Evolutionary conservation across 2,329 filamentous ascomycete species (phyloP), one percentile per base, ranked within the genome.

Genomic region (Paradendryphiella salina): DNA sequence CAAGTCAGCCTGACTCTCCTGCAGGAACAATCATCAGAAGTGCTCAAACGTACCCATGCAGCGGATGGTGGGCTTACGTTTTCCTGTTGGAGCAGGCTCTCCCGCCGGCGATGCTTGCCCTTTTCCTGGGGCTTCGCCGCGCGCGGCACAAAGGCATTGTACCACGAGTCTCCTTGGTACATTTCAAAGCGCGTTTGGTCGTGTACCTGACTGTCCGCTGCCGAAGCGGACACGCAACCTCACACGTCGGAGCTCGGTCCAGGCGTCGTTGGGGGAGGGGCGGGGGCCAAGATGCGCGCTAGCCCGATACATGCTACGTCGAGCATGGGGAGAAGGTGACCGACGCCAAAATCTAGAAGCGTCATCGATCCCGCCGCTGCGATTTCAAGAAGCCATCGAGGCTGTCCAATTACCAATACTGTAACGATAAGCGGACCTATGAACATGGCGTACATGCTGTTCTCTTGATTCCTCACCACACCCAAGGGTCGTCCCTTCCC

Each of bases 121-220:
- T 52, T 52, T 18, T 58, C 54, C 21, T 48, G 54, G 35, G 57
- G 50, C 57, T 80, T 75, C 50, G 80, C 76, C 46, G 82, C 74
- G 47, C 87, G 83, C 20, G 87, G 82, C 58, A 89, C 83, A 67
- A 90, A 86, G 70, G 82, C 73, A 64, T 73, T 89, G 76, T 92
- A 90, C 88, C 89, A 93, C 23, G 87, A 85, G 73, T 93, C 89
- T 51, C 58, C 63, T 74, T 93, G 89, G 72, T 89, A 89, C 87
- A 90, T 91, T 61, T 39, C 35, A 29, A 29, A 35, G 34, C 50
- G 31, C 26, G 39, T 35, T 18, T 31, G 40, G 26, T 38, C 21
- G 26, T 14, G 26, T 46, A 15, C 44, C 28, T 14, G 15, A 17
- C 20, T 6, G 23, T 46, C 35, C 43, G 35, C 33, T 43, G 48